phyloP scores from a whole-genome alignment of 2,329 filamentous ascomycete species.

The Aspergillus proliferans region DNA sequence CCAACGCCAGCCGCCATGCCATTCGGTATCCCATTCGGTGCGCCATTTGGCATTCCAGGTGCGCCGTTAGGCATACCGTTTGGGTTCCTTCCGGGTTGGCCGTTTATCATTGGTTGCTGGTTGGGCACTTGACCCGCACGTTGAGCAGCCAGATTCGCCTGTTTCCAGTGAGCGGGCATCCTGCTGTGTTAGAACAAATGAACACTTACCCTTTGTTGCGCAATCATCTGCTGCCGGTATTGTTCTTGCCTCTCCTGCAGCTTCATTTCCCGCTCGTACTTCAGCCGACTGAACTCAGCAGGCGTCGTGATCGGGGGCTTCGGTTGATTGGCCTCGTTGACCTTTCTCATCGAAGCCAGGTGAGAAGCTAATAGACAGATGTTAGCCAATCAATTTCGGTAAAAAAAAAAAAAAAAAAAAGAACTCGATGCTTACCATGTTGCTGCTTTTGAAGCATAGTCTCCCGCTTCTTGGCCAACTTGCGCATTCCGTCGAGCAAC shows the following conservation, averaged over 20 bases:
- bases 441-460: slow-evolving; percentile 79
- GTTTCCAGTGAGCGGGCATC: neutral
- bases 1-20: slow-evolving; percentile 36
- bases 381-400: slow-evolving; percentile 8
- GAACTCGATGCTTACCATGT: slow-evolving; percentile 49
- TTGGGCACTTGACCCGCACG: slow-evolving; percentile 37
- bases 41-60: slow-evolving; percentile 32
- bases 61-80: slow-evolving; percentile 32
- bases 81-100: slow-evolving; percentile 30
- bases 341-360: slow-evolving; percentile 74
- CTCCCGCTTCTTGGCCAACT: slow-evolving; percentile 90
- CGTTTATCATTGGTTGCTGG: slow-evolving; percentile 34
- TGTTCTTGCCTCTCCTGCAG: slow-evolving; percentile 51
- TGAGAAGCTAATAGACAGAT: slow-evolving; percentile 46
- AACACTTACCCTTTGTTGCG: slow-evolving; percentile 45
- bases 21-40: slow-evolving; percentile 41
- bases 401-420: neutral
- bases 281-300: slow-evolving; percentile 81
- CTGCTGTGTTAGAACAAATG: slow-evolving; percentile 6
- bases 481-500: slow-evolving; percentile 90
- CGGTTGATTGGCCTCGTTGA: slow-evolving; percentile 61
- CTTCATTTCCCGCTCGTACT: slow-evolving; percentile 77
- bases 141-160: slow-evolving; percentile 39
- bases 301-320: slow-evolving; percentile 65
- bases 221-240: slow-evolving; percentile 58